phyloP scores from a whole-genome alignment of 2,329 filamentous ascomycete species.

The Lizonia empirigonia region DNA sequence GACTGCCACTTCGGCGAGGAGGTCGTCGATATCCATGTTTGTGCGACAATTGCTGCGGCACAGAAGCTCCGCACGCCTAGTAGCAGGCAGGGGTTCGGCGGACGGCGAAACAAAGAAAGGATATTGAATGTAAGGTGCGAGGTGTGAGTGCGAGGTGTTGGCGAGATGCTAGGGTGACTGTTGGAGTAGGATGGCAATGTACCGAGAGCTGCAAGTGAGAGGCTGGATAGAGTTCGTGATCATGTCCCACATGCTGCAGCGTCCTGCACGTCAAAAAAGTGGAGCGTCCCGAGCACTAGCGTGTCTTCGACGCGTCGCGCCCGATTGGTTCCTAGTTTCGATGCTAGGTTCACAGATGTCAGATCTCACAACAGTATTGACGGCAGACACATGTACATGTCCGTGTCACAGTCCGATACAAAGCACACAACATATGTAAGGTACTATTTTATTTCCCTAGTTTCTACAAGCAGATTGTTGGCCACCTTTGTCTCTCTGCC shows the following conservation, averaged over 20 bases:
- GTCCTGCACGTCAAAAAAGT: slow-evolving; percentile 11
- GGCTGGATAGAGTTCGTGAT: slow-evolving; percentile 2
- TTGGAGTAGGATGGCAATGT: background rate
- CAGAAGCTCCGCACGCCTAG: background rate
- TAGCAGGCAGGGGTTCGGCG: background rate
- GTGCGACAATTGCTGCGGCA: background rate
- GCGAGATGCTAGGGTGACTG: background rate
- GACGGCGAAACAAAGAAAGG: background rate
- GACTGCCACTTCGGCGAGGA: slow-evolving; percentile 57
- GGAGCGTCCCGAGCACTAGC: slow-evolving; percentile 7
- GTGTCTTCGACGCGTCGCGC: slow-evolving; percentile 10
- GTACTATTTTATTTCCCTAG: slow-evolving; percentile 34
- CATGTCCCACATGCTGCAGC: slow-evolving; percentile 11
- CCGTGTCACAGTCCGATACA: background rate
- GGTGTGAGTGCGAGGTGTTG: background rate
- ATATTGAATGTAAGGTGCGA: background rate
- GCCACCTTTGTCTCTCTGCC: slow-evolving; percentile 29
- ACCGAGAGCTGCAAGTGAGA: slow-evolving; percentile 1
- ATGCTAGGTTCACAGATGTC: slow-evolving; percentile 4
- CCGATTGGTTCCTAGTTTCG: slow-evolving; percentile 10
- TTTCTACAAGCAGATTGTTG: slow-evolving; percentile 30
- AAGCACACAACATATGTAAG: slow-evolving; percentile 6
- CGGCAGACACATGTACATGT: background rate
- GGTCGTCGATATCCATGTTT: slow-evolving; percentile 57
- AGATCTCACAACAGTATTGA: slow-evolving; percentile 10